phyloP scores from a whole-genome alignment of 345 rosid genomes.

The Gossypium rotundifolium region DNA sequence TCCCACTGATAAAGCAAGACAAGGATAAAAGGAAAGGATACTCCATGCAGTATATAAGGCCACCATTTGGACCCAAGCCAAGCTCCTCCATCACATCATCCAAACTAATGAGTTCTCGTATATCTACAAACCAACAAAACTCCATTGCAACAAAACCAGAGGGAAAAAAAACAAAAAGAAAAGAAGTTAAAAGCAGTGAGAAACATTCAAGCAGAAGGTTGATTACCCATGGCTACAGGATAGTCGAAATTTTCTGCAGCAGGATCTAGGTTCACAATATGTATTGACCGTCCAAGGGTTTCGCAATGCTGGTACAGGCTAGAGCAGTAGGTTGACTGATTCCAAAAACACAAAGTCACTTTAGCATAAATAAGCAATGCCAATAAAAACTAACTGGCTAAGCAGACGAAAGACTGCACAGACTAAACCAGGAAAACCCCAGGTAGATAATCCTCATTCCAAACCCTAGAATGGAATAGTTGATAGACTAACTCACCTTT shows the following conservation, averaged over 20 bases:
- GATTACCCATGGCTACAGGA: constrained; percentile 83
- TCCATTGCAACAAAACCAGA: not conserved
- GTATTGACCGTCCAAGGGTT: constrained; percentile 54
- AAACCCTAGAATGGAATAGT: not conserved
- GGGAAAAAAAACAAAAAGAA: not conserved
- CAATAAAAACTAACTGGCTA: not conserved
- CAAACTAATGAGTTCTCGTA: constrained; percentile 78
- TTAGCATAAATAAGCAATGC: not conserved
- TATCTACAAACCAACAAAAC: constrained; percentile 45
- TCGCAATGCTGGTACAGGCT: constrained; percentile 68
- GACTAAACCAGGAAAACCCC: not conserved
- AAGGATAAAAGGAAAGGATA: constrained; percentile 41
- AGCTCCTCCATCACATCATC: constrained; percentile 95
- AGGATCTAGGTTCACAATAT: constrained; percentile 83
- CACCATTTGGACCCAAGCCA: constrained; percentile 88
- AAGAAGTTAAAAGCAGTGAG: not conserved
- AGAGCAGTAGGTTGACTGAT: constrained; percentile 89
- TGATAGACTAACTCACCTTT: constrained; percentile 42
- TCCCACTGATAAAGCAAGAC: not conserved
- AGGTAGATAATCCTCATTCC: not conserved
- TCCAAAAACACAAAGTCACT: not conserved
- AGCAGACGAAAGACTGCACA: not conserved
- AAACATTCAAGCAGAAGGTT: not conserved
- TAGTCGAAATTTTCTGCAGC: constrained; percentile 88
- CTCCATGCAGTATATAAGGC: constrained; percentile 95